Base-by-base conservation (phyloP, 2,329 filamentous ascomycete genomes). In the Paradendryphiella salina region DNA sequence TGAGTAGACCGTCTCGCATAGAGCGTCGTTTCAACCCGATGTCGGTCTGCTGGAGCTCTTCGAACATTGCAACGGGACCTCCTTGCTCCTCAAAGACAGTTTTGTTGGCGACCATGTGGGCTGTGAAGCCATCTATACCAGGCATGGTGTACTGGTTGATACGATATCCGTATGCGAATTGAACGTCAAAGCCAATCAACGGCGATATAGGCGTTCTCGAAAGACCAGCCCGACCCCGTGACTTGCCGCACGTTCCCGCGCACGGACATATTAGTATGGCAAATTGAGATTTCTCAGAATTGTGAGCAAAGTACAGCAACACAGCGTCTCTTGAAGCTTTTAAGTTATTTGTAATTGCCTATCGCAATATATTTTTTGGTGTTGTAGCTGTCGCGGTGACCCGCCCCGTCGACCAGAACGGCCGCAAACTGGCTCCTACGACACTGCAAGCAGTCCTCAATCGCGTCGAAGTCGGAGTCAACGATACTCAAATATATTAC, bases 21-120 rank as follows among this genome's bases (percentile, higher is more conserved):
- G 28, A 46, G 0, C 55, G 55, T 4, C 70, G 48, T 26, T 17
- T 50, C 2, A 73, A 53, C n/a, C 63, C 74, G 28, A 77, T 70
- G 32, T 79, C 72, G 23, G 64, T 60, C 37, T 55, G 51, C 54
- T 79, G 75, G 20, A 80, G 63, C 29, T 73, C 71, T 43, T 73
- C 60, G 54, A 87, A 88, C 52, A 90, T 75, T 2, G 83, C 79
- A 60, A 90, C 75, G 0, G 86, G 78, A 0, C 87, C 87, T 28
- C 77, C 75, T 0, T 61, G 38, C n/a, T 79, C 75, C 13, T 70
- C 63, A 23, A 83, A 81, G 21, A 86, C 78, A 0, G 63, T 67
- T n/a, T 70, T 65, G 43, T 80, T 85, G 0, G 85, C 79, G 3
- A 82, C 77, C 41, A 85, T 80, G 57, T 87, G 80, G 0, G 79